A percentile compares a stretch with the other conserved stretches of the same genome.
Evolutionary conservation across 163 green algal species (phyloP).

Genomic region (Chlamydomonas reinhardtii): DNA sequence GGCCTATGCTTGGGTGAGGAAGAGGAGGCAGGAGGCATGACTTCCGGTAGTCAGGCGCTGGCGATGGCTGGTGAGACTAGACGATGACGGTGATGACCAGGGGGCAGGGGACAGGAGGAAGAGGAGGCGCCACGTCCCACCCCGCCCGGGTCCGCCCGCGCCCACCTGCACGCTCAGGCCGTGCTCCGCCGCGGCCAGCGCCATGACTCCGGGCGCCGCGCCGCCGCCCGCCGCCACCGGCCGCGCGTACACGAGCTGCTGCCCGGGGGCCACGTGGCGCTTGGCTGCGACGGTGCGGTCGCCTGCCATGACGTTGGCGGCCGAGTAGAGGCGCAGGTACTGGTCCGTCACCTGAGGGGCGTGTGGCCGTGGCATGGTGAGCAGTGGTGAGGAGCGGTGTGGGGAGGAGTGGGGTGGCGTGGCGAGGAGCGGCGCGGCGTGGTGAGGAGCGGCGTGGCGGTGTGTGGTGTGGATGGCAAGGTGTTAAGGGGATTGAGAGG

Average conservation of each 20-base stretch:
- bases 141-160: too few species aligned
- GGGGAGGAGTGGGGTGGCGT: too few species aligned
- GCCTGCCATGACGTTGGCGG: not conserved
- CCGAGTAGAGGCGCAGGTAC: constrained; percentile 39
- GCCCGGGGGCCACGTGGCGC: not conserved
- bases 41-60: too few species aligned
- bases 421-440: not conserved
- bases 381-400: not conserved
- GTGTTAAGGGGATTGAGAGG: too few species aligned
- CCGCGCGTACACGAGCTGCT: constrained; percentile 32
- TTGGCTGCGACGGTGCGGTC: constrained; percentile 24
- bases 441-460: too few species aligned
- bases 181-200: constrained; percentile 40
- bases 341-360: constrained; percentile 31
- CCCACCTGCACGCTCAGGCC: constrained; percentile 24
- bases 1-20: too few species aligned
- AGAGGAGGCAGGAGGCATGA: too few species aligned
- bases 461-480: too few species aligned
- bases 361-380: not conserved
- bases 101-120: too few species aligned
- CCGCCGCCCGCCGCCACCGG: constrained; percentile 8
- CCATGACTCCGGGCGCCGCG: constrained; percentile 24
- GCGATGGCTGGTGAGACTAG: too few species aligned
- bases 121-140: too few species aligned
- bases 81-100: too few species aligned